Conservation (phyloP, 805 yeast genomes). For the Candida awuae region DNA sequence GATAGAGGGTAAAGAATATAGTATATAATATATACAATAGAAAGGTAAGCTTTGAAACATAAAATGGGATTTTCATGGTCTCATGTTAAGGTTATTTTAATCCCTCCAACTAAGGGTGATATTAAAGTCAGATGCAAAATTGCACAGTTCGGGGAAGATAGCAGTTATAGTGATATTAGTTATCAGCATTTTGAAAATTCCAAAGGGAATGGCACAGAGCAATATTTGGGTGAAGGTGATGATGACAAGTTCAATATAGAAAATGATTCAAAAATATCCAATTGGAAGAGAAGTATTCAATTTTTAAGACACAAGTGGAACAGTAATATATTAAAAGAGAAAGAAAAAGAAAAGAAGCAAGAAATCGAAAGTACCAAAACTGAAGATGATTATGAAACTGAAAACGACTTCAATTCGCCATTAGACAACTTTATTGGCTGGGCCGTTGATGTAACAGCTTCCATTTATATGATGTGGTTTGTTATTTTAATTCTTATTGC, state of each 20-base stretch:
- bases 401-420: constrained; percentile 8
- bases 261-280: not conserved
- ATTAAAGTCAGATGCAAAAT: not conserved
- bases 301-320: not conserved
- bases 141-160: not conserved
- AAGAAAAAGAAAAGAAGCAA: not conserved
- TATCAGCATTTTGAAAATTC: not conserved
- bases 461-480: constrained; percentile 18
- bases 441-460: constrained; percentile 16
- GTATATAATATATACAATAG: not conserved
- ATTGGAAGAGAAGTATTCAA: not conserved
- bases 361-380: not conserved
- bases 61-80: not conserved
- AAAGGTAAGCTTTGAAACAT: not conserved
- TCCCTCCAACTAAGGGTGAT: constrained; percentile 5
- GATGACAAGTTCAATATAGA: not conserved
- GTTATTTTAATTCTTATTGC: constrained; percentile 21
- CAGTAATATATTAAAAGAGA: not conserved
- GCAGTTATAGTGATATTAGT: not conserved
- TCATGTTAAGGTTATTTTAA: not conserved
- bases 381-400: constrained; percentile 2
- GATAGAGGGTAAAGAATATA: too few species aligned
- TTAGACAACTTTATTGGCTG: constrained; percentile 9
- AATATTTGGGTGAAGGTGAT: not conserved
- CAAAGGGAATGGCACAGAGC: not conserved